Percentiles rank a stretch among this genome's conserved stretches.
These are phyloP conservation scores for Cyberlindnera maclurae DNA, from an alignment of 805 yeast species.

Conservation along the genomic window DNA sequence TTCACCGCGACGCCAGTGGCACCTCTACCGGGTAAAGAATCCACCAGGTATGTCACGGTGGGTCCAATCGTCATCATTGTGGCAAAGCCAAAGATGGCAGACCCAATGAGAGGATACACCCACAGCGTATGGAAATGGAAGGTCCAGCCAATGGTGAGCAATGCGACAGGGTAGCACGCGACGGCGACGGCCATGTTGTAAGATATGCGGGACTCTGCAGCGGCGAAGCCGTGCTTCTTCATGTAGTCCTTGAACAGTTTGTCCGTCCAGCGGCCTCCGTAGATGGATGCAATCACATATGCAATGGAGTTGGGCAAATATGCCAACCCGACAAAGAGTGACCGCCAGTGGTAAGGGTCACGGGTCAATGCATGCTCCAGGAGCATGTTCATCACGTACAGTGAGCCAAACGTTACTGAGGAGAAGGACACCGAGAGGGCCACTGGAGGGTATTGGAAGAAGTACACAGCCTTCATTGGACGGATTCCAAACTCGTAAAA, in stretches of 20 bases:
- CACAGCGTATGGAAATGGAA: slow-evolving; percentile 58
- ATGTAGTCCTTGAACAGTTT: slow-evolving; percentile 44
- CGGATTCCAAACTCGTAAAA: slow-evolving; percentile 42
- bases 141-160: slow-evolving; percentile 80
- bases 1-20: slow-evolving; percentile 86
- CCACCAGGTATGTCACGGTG: slow-evolving; percentile 74
- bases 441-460: slow-evolving; percentile 71
- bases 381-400: slow-evolving; percentile 72
- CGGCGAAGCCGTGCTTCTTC: slow-evolving; percentile 53
- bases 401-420: slow-evolving; percentile 60
- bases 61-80: slow-evolving; percentile 81
- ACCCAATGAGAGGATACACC: slow-evolving; percentile 76
- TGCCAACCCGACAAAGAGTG: slow-evolving; percentile 62
- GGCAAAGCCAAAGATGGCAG: slow-evolving; percentile 75
- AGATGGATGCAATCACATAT: slow-evolving; percentile 66
- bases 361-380: slow-evolving; percentile 54
- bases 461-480: slow-evolving; percentile 56
- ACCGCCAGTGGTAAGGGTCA: slow-evolving; percentile 61
- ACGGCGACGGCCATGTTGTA: slow-evolving; percentile 67
- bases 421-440: slow-evolving; percentile 56
- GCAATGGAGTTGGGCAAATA: slow-evolving; percentile 82
- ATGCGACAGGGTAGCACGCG: slow-evolving; percentile 50
- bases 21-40: slow-evolving; percentile 79
- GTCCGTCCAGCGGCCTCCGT: slow-evolving; percentile 80
- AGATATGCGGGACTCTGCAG: slow-evolving; percentile 76